Base-by-base conservation (phyloP, 495 filamentous ascomycete species). In the Pseudotulostoma volvatum region DNA sequence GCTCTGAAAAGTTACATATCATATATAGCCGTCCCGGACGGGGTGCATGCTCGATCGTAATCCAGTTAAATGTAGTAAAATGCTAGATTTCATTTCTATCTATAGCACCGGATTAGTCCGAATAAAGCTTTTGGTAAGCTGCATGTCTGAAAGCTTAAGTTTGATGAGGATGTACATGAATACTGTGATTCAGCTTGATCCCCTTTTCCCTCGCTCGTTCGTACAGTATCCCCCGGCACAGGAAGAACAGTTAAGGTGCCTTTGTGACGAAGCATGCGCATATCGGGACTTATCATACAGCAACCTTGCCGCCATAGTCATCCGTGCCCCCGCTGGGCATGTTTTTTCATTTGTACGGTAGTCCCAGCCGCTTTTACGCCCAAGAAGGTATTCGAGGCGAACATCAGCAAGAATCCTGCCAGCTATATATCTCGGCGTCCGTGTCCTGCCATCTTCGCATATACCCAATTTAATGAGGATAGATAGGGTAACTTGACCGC, bases 401-500 rank as follows among this genome's bases (percentile, higher is more conserved):
- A 85, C 90, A 18, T 79, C 77, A 36, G 93, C 82, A 3, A 99
- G 69, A 3, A 90, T 73, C 21, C 64, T 62, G 47, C 76, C 72
- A 9, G n/a, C n/a, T n/a, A n/a, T n/a, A n/a, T n/a, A 99, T 64
- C 33, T 83, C 74, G 13, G 70, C 56, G 48, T 99, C 92, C n/a
- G n/a, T 11, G 64, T 68, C 43, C 80, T 73, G 4, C 78, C 76
- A 32, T 74, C 75, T 21, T 84, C 81, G 8, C 75, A 78, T 88
- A 96, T 95, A 43, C 95, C 92, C 16, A 87, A 68, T 54, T 86
- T 87, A 8, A 47, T 96, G 87, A 1, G 92, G 92, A 44, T 99
- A 99, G 56, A n/a, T n/a, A n/a, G n/a, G n/a, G 95, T 94, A 42
- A 99, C 86, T 56, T 99, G 92, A 44, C 96, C 92, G 5, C 88